These are phyloP conservation scores for Haplosporangium sp. DNA, from an alignment of 371 early-diverging fungal genomes.

Conservation along the genomic window DNA sequence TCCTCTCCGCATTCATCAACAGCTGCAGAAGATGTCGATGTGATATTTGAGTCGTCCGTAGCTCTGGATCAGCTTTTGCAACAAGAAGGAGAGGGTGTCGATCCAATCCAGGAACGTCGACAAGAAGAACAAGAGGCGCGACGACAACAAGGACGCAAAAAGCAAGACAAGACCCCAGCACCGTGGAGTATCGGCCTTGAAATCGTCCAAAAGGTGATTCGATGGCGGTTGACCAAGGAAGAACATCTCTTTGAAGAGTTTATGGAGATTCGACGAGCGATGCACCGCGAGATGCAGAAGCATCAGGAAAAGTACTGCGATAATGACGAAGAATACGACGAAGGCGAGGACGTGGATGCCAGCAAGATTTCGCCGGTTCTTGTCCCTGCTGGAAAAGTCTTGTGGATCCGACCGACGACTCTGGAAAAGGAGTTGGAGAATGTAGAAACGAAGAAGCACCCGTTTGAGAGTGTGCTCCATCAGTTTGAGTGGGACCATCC, in stretches of 20 bases:
- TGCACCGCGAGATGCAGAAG: constrained; percentile 39
- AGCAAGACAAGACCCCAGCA: constrained; percentile 5
- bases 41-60: constrained; percentile 34
- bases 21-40: constrained; percentile 17
- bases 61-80: constrained; percentile 31
- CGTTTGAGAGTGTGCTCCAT: constrained; percentile 30
- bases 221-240: constrained; percentile 44
- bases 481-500: constrained; percentile 55
- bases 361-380: constrained; percentile 28
- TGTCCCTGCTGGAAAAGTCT: constrained; percentile 47
- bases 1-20: constrained; percentile 11
- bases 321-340: constrained; percentile 4
- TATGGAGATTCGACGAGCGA: constrained; percentile 48
- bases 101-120: background rate
- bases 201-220: constrained; percentile 53
- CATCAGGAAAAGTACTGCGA: constrained; percentile 21
- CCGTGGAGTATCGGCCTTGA: constrained; percentile 38
- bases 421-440: constrained; percentile 47
- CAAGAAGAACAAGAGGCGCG: background rate
- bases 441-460: constrained; percentile 34
- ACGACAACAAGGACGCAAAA: background rate
- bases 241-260: constrained; percentile 44
- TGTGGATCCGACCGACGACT: constrained; percentile 48
- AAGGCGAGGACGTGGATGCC: constrained; percentile 3
- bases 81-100: constrained; percentile 27